phyloP scores from a whole-genome alignment of 2,329 filamentous ascomycete species.

The Clonostachys solani region DNA sequence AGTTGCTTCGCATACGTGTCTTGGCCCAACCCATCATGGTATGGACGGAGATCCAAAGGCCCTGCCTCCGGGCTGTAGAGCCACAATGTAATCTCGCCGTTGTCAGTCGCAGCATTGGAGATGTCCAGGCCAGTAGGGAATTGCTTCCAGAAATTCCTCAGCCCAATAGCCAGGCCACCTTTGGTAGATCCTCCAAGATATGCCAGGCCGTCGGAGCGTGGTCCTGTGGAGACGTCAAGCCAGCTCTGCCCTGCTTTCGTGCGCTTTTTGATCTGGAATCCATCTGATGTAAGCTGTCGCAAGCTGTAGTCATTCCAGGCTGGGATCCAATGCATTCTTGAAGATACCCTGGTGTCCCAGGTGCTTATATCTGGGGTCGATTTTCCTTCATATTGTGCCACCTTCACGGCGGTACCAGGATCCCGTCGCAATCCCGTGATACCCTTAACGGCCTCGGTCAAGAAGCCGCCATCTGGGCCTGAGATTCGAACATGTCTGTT shows the following conservation, averaged over 20 bases:
- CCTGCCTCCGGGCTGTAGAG: conserved; percentile 52
- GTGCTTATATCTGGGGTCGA: conserved; percentile 32
- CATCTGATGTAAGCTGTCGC: conserved; percentile 53
- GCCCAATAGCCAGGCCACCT: conserved; percentile 54
- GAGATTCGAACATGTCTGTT: conserved; percentile 55
- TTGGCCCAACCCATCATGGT: conserved; percentile 51
- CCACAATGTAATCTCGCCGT: conserved; percentile 52
- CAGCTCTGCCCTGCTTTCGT: conserved; percentile 51
- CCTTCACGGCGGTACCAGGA: conserved; percentile 43
- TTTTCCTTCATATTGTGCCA: conserved; percentile 42
- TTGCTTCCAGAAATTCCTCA: conserved; percentile 59
- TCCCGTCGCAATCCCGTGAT: conserved; percentile 53
- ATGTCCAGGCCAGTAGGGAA: conserved; percentile 56
- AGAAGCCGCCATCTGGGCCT: conserved; percentile 46
- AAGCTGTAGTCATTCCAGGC: conserved; percentile 53
- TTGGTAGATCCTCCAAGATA: conserved; percentile 51
- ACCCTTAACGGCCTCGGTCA: conserved; percentile 54
- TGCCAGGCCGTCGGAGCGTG: conserved; percentile 46
- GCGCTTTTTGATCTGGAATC: conserved; percentile 54
- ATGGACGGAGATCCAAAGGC: conserved; percentile 51
- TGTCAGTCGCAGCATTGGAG: conserved; percentile 38
- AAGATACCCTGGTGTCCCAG: conserved; percentile 36
- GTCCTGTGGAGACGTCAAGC: conserved; percentile 52
- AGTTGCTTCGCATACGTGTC: conserved; percentile 53
- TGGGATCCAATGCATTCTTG: conserved; percentile 48